Evolutionary conservation across 306 rosid species (phyloP).

Genomic region (Ormosia emarginata): DNA sequence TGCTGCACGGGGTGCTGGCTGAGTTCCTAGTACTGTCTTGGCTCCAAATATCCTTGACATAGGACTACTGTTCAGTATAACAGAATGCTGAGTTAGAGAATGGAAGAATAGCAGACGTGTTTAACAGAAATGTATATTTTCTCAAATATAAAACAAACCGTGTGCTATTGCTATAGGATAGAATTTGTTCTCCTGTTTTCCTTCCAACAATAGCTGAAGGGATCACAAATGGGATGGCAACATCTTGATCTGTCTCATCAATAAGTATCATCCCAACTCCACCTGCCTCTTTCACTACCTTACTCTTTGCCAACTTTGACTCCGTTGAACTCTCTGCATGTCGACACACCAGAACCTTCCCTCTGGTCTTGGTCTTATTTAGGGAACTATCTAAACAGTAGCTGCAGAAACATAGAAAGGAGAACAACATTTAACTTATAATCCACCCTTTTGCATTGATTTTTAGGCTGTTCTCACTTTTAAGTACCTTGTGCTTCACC

Average conservation of each 20-base stretch:
- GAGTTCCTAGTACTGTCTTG: conserved; percentile 55
- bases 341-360: conserved; percentile 77
- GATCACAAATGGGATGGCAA: conserved; percentile 65
- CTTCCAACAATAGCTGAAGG: conserved; percentile 68
- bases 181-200: conserved; percentile 40
- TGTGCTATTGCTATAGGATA: conserved; percentile 50
- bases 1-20: conserved; percentile 73
- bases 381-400: conserved; percentile 75
- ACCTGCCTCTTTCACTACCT: conserved; percentile 63
- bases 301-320: conserved; percentile 65
- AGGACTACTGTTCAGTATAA: conserved; percentile 40
- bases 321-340: conserved; percentile 58
- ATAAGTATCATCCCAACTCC: conserved; percentile 78
- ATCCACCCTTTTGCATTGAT: conserved; percentile 20
- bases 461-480: conserved; percentile 27
- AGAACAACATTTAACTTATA: conserved; percentile 22
- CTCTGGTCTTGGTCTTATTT: conserved; percentile 61
- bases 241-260: conserved; percentile 50
- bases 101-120: not conserved
- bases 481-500: conserved; percentile 82
- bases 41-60: conserved; percentile 53
- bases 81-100: conserved; percentile 25
- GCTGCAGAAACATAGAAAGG: conserved; percentile 38
- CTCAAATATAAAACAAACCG: conserved; percentile 40
- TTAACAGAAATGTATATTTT: not conserved